Conservation (phyloP, 306 rosid species). For the Vachellia collinsii region DNA sequence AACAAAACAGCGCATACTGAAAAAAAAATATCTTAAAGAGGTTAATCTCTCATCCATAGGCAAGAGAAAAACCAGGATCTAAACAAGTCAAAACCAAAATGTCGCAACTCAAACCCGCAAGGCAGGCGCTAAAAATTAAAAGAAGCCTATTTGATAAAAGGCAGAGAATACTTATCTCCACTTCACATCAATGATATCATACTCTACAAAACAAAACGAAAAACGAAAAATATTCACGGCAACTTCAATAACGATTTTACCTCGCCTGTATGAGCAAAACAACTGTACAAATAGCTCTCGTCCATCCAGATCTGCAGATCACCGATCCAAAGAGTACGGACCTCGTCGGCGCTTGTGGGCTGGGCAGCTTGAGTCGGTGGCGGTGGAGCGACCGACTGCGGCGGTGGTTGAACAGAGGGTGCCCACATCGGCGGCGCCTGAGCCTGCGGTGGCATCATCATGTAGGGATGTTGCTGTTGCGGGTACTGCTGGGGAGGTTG, state of each 20-base stretch:
- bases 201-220: not conserved
- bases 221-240: not conserved
- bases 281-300: constrained; percentile 65
- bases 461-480: constrained; percentile 60
- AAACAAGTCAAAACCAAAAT: not conserved
- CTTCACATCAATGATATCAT: not conserved
- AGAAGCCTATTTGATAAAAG: too few relatives aligned
- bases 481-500: constrained; percentile 72
- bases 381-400: constrained; percentile 38
- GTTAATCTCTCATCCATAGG: not conserved
- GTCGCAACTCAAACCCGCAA: not conserved
- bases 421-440: constrained; percentile 66
- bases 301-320: constrained; percentile 99
- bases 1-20: not conserved
- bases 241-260: constrained; percentile 31
- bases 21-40: not conserved
- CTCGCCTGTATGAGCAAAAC: constrained; percentile 85
- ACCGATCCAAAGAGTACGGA: constrained; percentile 96
- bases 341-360: constrained; percentile 70
- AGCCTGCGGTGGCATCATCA: constrained; percentile 81
- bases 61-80: not conserved
- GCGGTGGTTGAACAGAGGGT: constrained; percentile 47
- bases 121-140: too few relatives aligned
- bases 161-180: not conserved
- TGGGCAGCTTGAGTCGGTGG: constrained; percentile 41